A percentile compares a stretch with the other conserved stretches of the same genome.
These are phyloP conservation scores for Aegilops sharonensis DNA, from an alignment of 176 grass and related monocot species.

Conservation along the genomic window DNA sequence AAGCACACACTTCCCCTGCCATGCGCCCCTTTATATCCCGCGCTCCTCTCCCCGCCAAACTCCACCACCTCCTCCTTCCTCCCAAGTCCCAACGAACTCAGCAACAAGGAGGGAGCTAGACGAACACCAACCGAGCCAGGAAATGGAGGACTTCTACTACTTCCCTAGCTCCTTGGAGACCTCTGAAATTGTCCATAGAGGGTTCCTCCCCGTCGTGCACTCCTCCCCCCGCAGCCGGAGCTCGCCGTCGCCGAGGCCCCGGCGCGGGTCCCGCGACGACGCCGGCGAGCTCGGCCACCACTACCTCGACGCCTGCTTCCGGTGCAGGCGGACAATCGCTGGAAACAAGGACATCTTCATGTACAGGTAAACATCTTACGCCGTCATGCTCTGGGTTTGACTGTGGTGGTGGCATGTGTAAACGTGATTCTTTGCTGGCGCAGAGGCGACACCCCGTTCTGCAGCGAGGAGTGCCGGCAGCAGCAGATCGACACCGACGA, in stretches of 20 bases:
- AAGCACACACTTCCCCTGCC: not conserved
- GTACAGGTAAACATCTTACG: slow-evolving; percentile 57
- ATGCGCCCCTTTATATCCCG: not conserved
- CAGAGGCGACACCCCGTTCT: slow-evolving; percentile 91
- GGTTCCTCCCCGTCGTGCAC: not conserved
- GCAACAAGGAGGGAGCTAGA: not conserved
- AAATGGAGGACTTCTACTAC: slow-evolving; percentile 37
- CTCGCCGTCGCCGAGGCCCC: not conserved
- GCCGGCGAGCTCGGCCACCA: slow-evolving; percentile 43
- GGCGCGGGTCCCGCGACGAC: not conserved
- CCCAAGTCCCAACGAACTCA: not conserved
- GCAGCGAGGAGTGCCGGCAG: slow-evolving; percentile 92
- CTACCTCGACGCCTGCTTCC: slow-evolving; percentile 85
- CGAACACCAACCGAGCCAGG: not conserved
- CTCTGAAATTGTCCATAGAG: not conserved
- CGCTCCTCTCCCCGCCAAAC: not conserved
- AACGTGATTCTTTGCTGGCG: slow-evolving; percentile 8
- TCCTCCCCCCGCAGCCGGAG: not conserved
- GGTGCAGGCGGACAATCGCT: slow-evolving; percentile 48
- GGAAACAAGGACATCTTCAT: slow-evolving; percentile 80
- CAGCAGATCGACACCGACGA: slow-evolving; percentile 75
- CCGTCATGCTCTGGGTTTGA: not conserved
- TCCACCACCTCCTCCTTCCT: not conserved
- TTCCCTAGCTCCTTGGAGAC: not conserved
- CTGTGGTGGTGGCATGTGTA: not conserved